Evolutionary conservation across 768 basidiomycete genomes (phyloP).

Genomic region (Hysterangium stoloniferum): DNA sequence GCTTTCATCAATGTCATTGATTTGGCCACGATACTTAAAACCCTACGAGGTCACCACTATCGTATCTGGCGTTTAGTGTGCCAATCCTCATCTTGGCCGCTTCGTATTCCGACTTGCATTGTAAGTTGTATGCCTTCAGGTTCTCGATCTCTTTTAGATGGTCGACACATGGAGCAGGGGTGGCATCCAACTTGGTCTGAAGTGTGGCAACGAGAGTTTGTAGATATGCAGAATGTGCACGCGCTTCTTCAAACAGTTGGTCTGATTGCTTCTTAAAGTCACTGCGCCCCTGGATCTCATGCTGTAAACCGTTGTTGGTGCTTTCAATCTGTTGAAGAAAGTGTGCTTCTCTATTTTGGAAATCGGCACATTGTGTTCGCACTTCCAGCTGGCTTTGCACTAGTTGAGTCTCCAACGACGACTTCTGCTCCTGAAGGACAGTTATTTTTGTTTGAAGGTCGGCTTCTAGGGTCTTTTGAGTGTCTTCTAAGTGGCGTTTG

Average conservation of each 20-base stretch:
- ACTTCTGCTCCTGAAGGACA: conserved; percentile 34
- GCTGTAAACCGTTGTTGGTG: background rate
- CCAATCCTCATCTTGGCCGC: background rate
- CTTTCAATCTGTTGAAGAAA: background rate
- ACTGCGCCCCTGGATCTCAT: background rate
- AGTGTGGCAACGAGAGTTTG: background rate
- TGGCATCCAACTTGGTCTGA: background rate
- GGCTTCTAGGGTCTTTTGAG: conserved; percentile 7
- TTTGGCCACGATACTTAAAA: too few relatives aligned
- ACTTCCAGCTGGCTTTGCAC: background rate
- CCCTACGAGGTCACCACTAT: conserved; percentile 9
- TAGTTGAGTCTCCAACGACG: conserved; percentile 21
- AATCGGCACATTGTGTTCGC: conserved; percentile 1
- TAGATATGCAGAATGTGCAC: background rate
- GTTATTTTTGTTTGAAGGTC: conserved; percentile 32
- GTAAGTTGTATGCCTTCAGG: background rate
- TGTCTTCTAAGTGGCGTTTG: background rate
- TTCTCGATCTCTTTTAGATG: conserved; percentile 6
- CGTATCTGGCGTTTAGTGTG: conserved; percentile 1
- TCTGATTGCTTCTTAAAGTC: background rate
- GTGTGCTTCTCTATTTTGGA: background rate
- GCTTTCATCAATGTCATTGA: too few relatives aligned
- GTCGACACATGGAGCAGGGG: background rate
- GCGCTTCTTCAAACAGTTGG: background rate
- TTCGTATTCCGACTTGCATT: background rate